Evolutionary conservation across 31 red algal genomes (phyloP), one percentile per base, ranked within the genome.

Genomic region (Porphyra umbilicalis): DNA sequence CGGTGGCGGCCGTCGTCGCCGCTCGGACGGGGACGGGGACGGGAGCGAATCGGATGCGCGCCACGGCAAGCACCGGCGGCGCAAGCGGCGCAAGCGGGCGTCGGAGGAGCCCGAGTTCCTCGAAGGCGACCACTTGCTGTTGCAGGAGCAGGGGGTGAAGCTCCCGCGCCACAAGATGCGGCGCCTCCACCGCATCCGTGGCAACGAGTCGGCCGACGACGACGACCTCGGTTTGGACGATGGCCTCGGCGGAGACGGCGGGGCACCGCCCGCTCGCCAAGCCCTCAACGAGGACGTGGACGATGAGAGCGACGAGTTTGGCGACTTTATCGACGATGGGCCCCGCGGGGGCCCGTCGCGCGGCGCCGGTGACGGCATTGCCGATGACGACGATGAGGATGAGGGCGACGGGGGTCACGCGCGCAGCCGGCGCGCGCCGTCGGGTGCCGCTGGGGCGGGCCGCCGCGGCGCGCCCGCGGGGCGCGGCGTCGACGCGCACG

Each of bases 261-360:
- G 5, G 25, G 25, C 35, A 39, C 68, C 71, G 10, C 34, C 33
- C 25, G 36, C 71, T 35, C 20, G 34, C 30, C 68, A 36, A 9
- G 75, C 33, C 20, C 38, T 36, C 10, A 40, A 35, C 35, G 81
- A 82, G 75, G 81, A 82, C 16, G 37, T 40, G 18, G 81, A 82
- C 25, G 16, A 82, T 40, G 81, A 82, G 38, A 82, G 35, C 35
- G 81, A 82, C n/a, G 81, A 82, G 8, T 39, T 82, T 67, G 81
- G 75, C 25, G 81, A 82, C 39, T 82, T 82, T 39, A 36, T 82
- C 75, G 81, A 82, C 25, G 81, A 82, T 82, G 75, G 36, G 6
- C 33, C 25, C 32, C 35, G 35, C 29, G 35, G 34, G 20, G 71
- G 35, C 5, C 71, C 57, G 57, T 71, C 57, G 0, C 25, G 57